Evolutionary conservation across 768 basidiomycete species (phyloP).

Genomic region (Tricholoma furcatifolium): DNA sequence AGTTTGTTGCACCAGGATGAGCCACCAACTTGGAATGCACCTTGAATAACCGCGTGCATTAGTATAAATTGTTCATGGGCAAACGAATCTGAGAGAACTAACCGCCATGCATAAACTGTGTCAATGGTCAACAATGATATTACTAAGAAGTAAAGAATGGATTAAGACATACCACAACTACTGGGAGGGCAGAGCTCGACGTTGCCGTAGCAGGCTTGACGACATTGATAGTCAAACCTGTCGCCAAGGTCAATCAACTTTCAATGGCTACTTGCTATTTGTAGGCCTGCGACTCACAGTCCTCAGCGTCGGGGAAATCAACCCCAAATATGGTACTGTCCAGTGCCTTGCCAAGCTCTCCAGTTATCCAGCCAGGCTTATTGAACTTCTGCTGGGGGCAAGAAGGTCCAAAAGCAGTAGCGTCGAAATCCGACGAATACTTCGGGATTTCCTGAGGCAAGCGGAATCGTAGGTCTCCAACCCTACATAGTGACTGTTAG

Average conservation of each 20-base stretch:
- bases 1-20: constrained; percentile 34
- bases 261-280: not conserved
- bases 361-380: constrained; percentile 32
- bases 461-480: constrained; percentile 38
- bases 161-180: constrained; percentile 49
- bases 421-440: constrained; percentile 34
- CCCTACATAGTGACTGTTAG: constrained; percentile 19
- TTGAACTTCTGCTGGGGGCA: constrained; percentile 45
- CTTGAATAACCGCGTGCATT: constrained; percentile 7
- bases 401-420: constrained; percentile 38
- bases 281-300: constrained; percentile 32
- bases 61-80: not conserved
- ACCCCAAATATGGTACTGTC: constrained; percentile 27
- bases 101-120: constrained; percentile 52
- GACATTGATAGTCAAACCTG: constrained; percentile 54
- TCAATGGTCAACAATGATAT: not conserved
- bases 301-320: constrained; percentile 37
- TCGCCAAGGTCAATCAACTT: not conserved
- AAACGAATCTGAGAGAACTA: not conserved
- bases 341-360: constrained; percentile 31
- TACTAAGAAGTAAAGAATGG: not conserved
- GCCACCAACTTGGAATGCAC: constrained; percentile 26
- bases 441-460: constrained; percentile 35
- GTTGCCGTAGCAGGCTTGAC: constrained; percentile 41
- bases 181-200: constrained; percentile 44